Evolutionary conservation across 1,284 basidiomycete genomes (phyloP).

Genomic region (Cutaneotrichosporon cavernicola): DNA sequence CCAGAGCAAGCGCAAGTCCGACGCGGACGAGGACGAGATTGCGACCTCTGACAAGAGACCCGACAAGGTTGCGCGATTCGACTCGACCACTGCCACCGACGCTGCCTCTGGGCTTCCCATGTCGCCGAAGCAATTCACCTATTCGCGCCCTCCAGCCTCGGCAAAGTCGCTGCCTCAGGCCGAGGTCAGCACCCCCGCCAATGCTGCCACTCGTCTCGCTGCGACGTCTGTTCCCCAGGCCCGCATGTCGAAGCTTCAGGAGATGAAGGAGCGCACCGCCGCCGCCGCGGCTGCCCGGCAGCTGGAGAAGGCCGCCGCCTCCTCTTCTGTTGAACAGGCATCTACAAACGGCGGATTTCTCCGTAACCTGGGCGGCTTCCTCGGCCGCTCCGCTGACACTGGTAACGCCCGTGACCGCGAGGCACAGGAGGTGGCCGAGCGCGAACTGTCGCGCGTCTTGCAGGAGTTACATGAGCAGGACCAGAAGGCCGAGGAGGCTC

Average conservation of each 20-base stretch:
- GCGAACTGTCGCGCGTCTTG: constrained; percentile 37
- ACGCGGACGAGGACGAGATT: constrained; percentile 26
- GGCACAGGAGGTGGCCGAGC: constrained; percentile 33
- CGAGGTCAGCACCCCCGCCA: constrained; percentile 13
- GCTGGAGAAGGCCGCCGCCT: constrained; percentile 27
- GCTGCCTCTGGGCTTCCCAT: constrained; percentile 19
- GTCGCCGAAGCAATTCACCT: constrained; percentile 18
- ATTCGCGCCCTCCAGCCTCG: constrained; percentile 14
- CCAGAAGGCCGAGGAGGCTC: constrained; percentile 9
- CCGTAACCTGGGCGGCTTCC: constrained; percentile 35
- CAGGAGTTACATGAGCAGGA: constrained; percentile 20
- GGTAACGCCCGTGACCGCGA: constrained; percentile 27
- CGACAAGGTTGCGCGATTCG: constrained; percentile 39
- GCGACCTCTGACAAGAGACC: constrained; percentile 28
- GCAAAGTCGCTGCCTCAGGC: constrained; percentile 15
- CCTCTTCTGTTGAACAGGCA: constrained; percentile 11
- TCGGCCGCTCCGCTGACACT: constrained; percentile 31
- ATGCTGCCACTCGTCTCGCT: neutral
- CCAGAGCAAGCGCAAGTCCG: constrained; percentile 43
- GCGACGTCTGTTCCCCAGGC: constrained; percentile 27
- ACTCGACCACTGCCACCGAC: constrained; percentile 19
- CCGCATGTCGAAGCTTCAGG: constrained; percentile 42
- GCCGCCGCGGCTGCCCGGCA: constrained; percentile 37
- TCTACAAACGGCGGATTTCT: constrained; percentile 41
- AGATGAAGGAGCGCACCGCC: constrained; percentile 39